These are phyloP conservation scores for Colletotrichum lindemuthianum DNA, from an alignment of 2,329 filamentous ascomycete genomes.

Conservation along the genomic window DNA sequence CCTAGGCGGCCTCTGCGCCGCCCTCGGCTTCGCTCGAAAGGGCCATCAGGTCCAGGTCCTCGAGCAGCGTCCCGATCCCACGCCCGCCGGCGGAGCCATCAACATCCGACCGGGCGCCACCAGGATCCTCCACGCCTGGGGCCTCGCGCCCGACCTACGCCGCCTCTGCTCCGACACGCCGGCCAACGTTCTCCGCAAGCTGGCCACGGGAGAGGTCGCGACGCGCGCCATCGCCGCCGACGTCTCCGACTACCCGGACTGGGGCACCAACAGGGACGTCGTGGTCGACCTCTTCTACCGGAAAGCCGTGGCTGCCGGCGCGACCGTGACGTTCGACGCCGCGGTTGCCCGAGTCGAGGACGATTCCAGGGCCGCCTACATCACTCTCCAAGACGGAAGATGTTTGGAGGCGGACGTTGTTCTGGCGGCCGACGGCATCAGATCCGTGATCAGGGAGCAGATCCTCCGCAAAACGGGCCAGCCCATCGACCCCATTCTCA, in stretches of 20 bases:
- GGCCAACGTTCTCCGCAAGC: conserved; percentile 33
- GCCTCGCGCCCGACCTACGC: conserved; percentile 24
- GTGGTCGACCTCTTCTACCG: conserved; percentile 30
- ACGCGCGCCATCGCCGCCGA: conserved; percentile 30
- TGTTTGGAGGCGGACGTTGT: not conserved
- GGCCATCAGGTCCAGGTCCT: conserved; percentile 36
- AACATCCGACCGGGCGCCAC: conserved; percentile 38
- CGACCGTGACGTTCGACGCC: not conserved
- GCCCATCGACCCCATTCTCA: conserved; percentile 35
- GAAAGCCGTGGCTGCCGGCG: conserved; percentile 18
- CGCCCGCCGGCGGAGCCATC: conserved; percentile 36
- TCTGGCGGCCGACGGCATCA: conserved; percentile 1
- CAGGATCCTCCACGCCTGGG: conserved; percentile 36
- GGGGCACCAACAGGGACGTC: conserved; percentile 36
- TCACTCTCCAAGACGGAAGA: not conserved
- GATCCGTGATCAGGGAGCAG: conserved; percentile 19
- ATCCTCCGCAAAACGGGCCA: conserved; percentile 22
- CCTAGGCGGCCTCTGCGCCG: conserved; percentile 38
- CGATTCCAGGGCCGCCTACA: not conserved
- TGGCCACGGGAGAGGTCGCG: conserved; percentile 33
- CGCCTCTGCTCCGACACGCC: conserved; percentile 2
- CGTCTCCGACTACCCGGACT: conserved; percentile 33
- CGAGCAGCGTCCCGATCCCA: conserved; percentile 35
- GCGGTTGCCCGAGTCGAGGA: conserved; percentile 27
- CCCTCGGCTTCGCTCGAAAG: conserved; percentile 31